Conservation (phyloP, 352 stramenopile species). For the Phytopythium mirpurense region DNA sequence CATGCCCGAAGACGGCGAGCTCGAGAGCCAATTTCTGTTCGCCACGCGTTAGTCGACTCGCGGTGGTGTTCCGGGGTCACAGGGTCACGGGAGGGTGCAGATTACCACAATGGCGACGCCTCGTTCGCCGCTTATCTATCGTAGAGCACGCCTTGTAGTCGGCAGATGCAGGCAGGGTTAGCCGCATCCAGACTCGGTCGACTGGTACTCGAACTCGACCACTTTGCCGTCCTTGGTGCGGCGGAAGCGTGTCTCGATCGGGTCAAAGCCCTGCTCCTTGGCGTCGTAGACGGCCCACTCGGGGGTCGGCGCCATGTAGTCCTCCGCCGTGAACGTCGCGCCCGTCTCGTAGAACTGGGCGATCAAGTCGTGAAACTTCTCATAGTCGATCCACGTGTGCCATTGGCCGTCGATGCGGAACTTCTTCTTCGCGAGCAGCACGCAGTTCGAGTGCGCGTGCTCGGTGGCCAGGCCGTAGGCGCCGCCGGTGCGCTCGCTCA, state of each 20-base stretch:
- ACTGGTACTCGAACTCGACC: conserved; percentile 79
- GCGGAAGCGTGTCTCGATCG: conserved; percentile 90
- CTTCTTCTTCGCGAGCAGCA: conserved; percentile 91
- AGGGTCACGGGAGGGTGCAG: too few species aligned
- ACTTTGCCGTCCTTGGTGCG: conserved; percentile 86
- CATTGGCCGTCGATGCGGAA: conserved; percentile 90
- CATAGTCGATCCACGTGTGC: conserved; percentile 99
- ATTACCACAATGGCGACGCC: not conserved
- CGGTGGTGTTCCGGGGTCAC: too few species aligned
- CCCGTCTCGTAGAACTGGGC: conserved; percentile 77
- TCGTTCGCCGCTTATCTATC: not conserved
- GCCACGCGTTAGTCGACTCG: conserved; percentile 6
- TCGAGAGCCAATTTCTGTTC: conserved; percentile 92
- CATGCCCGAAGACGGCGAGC: conserved; percentile 83
- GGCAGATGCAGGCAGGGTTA: too few species aligned
- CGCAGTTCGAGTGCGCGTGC: conserved; percentile 95
- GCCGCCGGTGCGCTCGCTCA: conserved; percentile 70
- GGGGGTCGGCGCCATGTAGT: conserved; percentile 94
- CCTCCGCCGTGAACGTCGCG: conserved; percentile 86
- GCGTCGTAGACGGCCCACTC: conserved; percentile 96
- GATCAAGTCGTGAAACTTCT: conserved; percentile 93
- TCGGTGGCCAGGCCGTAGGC: conserved; percentile 94
- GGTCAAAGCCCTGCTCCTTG: conserved; percentile 96
- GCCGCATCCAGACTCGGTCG: conserved; percentile 77
- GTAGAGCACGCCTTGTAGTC: too few species aligned